Percentiles rank a stretch among this genome's conserved stretches.
phyloP scores from a whole-genome alignment of 2,329 filamentous ascomycete species.

The Mycosphaerella arachidis region DNA sequence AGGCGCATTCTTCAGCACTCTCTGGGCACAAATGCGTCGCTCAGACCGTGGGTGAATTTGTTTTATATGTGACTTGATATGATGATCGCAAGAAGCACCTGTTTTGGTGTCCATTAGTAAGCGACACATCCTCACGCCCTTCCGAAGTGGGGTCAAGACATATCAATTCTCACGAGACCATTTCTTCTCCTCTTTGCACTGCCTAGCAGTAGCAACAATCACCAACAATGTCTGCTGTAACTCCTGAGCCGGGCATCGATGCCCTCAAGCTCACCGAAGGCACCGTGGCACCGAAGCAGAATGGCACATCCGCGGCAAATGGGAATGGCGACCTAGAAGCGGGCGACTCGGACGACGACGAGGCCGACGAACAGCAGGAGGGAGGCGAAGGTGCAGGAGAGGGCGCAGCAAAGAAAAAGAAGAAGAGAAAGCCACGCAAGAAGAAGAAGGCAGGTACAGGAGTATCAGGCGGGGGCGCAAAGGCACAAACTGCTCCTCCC shows the following conservation, averaged over 20 bases:
- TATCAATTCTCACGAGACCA: neutral
- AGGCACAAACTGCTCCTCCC: slow-evolving; percentile 44
- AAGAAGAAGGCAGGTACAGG: slow-evolving; percentile 35
- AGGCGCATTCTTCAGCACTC: too few species aligned
- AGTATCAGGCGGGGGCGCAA: slow-evolving; percentile 29
- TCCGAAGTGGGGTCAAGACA: neutral
- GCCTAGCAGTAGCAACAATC: neutral
- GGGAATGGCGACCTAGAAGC: slow-evolving; percentile 29
- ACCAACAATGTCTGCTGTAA: slow-evolving; percentile 28
- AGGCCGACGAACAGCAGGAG: slow-evolving; percentile 26
- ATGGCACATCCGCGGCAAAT: slow-evolving; percentile 21
- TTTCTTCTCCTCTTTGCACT: neutral
- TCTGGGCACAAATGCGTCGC: too few species aligned
- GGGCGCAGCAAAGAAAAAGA: slow-evolving; percentile 43
- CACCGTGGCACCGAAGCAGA: slow-evolving; percentile 17
- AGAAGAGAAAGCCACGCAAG: slow-evolving; percentile 43
- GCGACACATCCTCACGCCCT: neutral
- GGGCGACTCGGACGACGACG: slow-evolving; percentile 34
- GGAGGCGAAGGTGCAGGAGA: slow-evolving; percentile 26
- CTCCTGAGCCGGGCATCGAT: slow-evolving; percentile 24
- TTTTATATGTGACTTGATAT: neutral
- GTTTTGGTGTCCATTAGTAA: neutral
- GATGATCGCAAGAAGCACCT: neutral
- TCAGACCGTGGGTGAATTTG: neutral
- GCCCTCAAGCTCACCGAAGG: slow-evolving; percentile 23